Evolutionary conservation across 768 basidiomycete genomes (phyloP).

Genomic region (Punctularia strigosozonata): DNA sequence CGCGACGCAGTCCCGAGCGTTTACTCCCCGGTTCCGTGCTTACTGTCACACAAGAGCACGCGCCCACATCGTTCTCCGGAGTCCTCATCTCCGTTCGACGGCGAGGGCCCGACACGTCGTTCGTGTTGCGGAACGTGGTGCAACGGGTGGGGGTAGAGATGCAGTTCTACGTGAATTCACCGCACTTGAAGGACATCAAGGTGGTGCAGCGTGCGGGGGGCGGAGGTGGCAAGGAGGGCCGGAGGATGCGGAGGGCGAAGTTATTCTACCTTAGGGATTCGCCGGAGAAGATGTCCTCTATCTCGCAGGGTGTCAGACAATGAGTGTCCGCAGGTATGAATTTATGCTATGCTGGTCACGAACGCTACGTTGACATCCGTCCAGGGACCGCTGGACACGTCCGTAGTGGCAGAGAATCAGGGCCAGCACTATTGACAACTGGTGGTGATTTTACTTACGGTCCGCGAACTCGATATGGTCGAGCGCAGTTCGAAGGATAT

Average conservation of each 20-base stretch:
- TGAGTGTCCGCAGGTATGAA: too few species aligned
- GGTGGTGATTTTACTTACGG: too few species aligned
- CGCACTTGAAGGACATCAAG: conserved; percentile 80
- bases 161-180: conserved; percentile 80
- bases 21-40: conserved; percentile 81
- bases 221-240: conserved; percentile 28
- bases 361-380: too few species aligned
- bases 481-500: too few species aligned
- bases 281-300: conserved; percentile 75
- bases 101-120: conserved; percentile 79
- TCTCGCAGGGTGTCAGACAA: conserved; percentile 38
- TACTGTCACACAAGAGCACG: conserved; percentile 63
- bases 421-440: too few species aligned
- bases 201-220: conserved; percentile 50
- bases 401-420: too few species aligned
- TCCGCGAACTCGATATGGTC: too few species aligned
- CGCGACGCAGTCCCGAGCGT: conserved; percentile 52
- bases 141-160: conserved; percentile 89
- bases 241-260: conserved; percentile 66
- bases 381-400: too few species aligned
- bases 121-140: conserved; percentile 81
- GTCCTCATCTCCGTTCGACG: conserved; percentile 77
- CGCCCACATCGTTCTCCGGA: conserved; percentile 79
- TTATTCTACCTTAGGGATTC: conserved; percentile 74
- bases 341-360: too few species aligned